Percentiles rank a stretch among this genome's conserved stretches.
phyloP scores from a whole-genome alignment of 2,329 filamentous ascomycete species.

The Domatiomyces catenatus region DNA sequence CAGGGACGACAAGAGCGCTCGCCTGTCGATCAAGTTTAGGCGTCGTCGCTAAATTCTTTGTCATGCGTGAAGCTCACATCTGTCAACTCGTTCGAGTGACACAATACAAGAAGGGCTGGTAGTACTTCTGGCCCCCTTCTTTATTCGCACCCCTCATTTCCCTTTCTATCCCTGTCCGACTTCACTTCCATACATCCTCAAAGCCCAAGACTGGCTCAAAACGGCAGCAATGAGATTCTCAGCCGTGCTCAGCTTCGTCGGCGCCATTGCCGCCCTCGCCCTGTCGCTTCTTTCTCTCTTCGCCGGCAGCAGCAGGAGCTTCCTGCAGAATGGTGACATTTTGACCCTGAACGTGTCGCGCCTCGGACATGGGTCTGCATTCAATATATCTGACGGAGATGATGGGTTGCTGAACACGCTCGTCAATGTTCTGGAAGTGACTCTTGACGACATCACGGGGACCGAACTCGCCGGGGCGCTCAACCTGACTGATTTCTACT shows the following conservation, averaged over 20 bases:
- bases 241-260: slow-evolving; percentile 35
- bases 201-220: background rate
- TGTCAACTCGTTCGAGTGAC: background rate
- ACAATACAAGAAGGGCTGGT: background rate
- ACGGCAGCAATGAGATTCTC: slow-evolving; percentile 27
- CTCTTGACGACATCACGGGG: slow-evolving; percentile 25
- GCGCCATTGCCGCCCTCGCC: slow-evolving; percentile 40
- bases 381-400: slow-evolving; percentile 20
- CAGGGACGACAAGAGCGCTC: background rate
- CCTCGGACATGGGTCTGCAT: slow-evolving; percentile 28
- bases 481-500: slow-evolving; percentile 47
- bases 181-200: background rate
- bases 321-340: slow-evolving; percentile 43
- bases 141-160: background rate
- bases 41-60: background rate
- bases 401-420: slow-evolving; percentile 22
- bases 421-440: slow-evolving; percentile 28
- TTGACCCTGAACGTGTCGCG: slow-evolving; percentile 45
- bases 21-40: background rate
- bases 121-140: background rate
- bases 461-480: slow-evolving; percentile 31
- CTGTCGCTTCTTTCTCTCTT: slow-evolving; percentile 46
- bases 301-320: slow-evolving; percentile 40
- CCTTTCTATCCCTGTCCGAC: background rate
- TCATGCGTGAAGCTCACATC: background rate